Conservation (phyloP, 1,284 basidiomycete species). For the Stygiomarasmius scandens region DNA sequence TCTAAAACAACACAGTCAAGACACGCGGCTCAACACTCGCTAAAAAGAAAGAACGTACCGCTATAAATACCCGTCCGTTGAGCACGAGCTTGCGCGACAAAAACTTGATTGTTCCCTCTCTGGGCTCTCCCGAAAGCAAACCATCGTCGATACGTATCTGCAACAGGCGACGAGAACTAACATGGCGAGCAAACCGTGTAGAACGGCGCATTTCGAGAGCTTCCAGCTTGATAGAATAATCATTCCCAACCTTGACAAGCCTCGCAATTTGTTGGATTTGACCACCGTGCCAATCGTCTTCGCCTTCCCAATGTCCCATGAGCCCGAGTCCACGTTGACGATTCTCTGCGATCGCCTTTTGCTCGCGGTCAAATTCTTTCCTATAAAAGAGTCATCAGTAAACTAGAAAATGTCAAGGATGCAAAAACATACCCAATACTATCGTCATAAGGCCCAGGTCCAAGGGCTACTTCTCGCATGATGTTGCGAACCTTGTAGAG, state of each 20-base stretch:
- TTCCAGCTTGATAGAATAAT: constrained; percentile 36
- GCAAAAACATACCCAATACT: constrained; percentile 3
- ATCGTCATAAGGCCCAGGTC: background rate
- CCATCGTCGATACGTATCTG: constrained; percentile 39
- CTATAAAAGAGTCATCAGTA: constrained; percentile 32
- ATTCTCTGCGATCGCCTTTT: constrained; percentile 58
- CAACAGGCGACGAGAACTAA: constrained; percentile 50
- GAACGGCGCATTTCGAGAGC: constrained; percentile 47
- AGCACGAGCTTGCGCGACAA: constrained; percentile 42
- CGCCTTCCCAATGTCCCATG: constrained; percentile 39
- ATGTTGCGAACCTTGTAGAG: constrained; percentile 41
- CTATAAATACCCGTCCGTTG: constrained; percentile 47
- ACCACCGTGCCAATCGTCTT: constrained; percentile 37
- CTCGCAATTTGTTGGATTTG: constrained; percentile 9
- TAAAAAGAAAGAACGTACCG: too few relatives aligned
- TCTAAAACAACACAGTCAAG: too few relatives aligned
- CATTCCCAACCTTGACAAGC: background rate
- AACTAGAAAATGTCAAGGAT: too few relatives aligned
- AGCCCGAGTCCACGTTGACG: constrained; percentile 60
- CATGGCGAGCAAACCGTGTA: constrained; percentile 46
- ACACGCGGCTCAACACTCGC: too few relatives aligned
- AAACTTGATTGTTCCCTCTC: constrained; percentile 24
- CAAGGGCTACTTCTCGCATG: background rate
- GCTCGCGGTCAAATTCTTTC: constrained; percentile 70
- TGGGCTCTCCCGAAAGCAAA: constrained; percentile 14